Base-by-base conservation (phyloP, 176 grass and related monocot species). In the Raddia guianensis region DNA sequence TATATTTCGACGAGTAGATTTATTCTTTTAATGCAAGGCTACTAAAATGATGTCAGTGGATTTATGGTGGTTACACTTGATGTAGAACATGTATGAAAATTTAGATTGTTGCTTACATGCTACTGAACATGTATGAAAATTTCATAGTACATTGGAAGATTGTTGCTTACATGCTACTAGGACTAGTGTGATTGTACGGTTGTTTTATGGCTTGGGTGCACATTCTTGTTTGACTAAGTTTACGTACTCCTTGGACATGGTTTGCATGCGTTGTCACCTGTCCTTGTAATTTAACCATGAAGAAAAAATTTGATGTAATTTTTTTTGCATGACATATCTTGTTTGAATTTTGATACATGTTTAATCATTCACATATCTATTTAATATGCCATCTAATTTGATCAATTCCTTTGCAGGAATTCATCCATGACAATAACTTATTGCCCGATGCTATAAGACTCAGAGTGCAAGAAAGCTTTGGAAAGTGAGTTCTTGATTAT, bases 401-500 rank as follows among this genome's bases (percentile, higher is more conserved):
- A 78, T 35, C 47, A 16, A 69, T 81, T 68, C 53, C 46, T 78
- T 76, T 76, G 70, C 88, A 98, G 95, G 90, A 92, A 87, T 61
- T 73, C 45, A 81, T 59, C 50, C 18, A 55, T 14, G 85, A 33
- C 62, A 60, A 80, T 40, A 80, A 79, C 73, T 75, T 70, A 77
- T 70, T 66, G 63, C 16, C 80, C 51, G 77, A 90, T 80, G 79
- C 86, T 88, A 74, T 72, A 79, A 78, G 78, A 82, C 76, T 74
- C 47, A 83, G 86, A 70, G 80, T 76, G 64, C 73, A 78, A 43
- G 80, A 94, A 52, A 58, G 16, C 72, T 85, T 98, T 92, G 95
- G 83, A 80, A 94, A 85, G 95, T 98, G 58, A 91, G 92, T 90
- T 74, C 20, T 19, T 72, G 59, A 75, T 16, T 57, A 72, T 37